Evolutionary conservation across 2,329 filamentous ascomycete species (phyloP).

Genomic region (Chaetomiaceae sp.): DNA sequence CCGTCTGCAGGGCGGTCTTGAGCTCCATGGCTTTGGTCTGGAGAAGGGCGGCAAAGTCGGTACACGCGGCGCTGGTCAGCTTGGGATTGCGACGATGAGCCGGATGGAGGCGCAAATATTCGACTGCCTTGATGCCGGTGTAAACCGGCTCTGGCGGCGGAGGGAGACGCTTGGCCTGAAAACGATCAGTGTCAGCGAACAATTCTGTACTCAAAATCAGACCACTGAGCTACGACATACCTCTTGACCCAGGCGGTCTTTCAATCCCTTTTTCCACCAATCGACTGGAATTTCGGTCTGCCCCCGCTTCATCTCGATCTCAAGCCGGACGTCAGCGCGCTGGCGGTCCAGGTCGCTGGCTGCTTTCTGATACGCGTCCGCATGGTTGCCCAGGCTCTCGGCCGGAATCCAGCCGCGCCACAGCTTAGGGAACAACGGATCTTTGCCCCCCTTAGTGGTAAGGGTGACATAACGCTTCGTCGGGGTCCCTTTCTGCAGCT

Average conservation of each 20-base stretch:
- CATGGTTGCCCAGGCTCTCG: slow-evolving; percentile 23
- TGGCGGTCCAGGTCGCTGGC: slow-evolving; percentile 17
- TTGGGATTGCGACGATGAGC: slow-evolving; percentile 13
- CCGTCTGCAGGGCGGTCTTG: slow-evolving; percentile 5
- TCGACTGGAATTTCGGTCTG: slow-evolving; percentile 17
- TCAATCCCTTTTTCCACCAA: slow-evolving; percentile 19
- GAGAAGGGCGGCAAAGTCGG: slow-evolving; percentile 14
- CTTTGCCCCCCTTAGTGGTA: slow-evolving; percentile 18
- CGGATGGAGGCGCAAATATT: slow-evolving; percentile 19
- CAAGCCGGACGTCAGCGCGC: slow-evolving; percentile 19
- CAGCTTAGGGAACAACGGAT: slow-evolving; percentile 19
- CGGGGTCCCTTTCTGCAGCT: slow-evolving; percentile 20
- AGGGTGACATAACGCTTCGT: slow-evolving; percentile 23
- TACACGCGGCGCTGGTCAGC: background rate
- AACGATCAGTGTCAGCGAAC: slow-evolving; percentile 1
- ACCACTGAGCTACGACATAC: background rate
- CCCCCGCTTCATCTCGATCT: slow-evolving; percentile 20
- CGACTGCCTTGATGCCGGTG: slow-evolving; percentile 14
- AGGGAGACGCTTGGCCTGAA: slow-evolving; percentile 3
- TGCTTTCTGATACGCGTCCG: slow-evolving; percentile 19
- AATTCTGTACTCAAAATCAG: background rate
- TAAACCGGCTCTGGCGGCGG: slow-evolving; percentile 17
- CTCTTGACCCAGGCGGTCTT: slow-evolving; percentile 3
- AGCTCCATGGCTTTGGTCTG: slow-evolving; percentile 4
- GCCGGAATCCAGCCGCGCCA: slow-evolving; percentile 20